Evolutionary conservation across 192 early-diverging fungal genomes (phyloP), one percentile per base, ranked within the genome.

Genomic region (Coemansia aciculifera): DNA sequence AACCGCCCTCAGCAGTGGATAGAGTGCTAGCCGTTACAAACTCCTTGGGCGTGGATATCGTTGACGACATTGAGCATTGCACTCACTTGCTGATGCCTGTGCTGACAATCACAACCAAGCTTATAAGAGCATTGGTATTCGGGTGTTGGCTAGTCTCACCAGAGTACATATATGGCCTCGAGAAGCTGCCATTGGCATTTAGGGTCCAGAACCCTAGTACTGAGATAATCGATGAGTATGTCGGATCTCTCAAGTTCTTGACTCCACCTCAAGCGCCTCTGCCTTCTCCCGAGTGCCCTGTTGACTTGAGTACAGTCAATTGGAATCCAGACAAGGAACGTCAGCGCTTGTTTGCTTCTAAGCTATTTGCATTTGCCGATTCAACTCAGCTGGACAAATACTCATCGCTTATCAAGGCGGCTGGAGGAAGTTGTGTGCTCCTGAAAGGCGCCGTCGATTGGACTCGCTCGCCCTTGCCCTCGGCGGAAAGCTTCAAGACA

Each of bases 31-130:
- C 60, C 31, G 12, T 24, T 17, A 69, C 74, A 23, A 19, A 49
- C 5, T 27, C 52, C 1, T 43, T 77, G 2, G 75, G 67, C 21
- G 62, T 76, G 2, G 31, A 65, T 6, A 39, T 76, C 29, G 64
- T 63, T 13, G 67, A 66, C 13, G 38, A 34, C 10, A 57, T 70
- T 23, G 69, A 71, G 9, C 12, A 42, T 3, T 66, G 68, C 57
- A 71, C 78, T 21, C 68, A 74, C 59, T 56, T 80, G 27, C 23
- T 80, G 13, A 71, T 72, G 27, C 73, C 73, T 10, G 44, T 64
- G 46, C 69, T 75, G 11, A 66, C 64, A 1, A 71, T 71, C 19
- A 81, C 73, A n/a, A 61, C 69, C 48, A 72, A 65, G 38, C 62
- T 81, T 10, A 38, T 81, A 3, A 62, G 52, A 11, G 73, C 73